Evolutionary conservation across 2,329 filamentous ascomycete species (phyloP), one percentile per base, ranked within the genome.

Genomic region (Aspergillus sojae): DNA sequence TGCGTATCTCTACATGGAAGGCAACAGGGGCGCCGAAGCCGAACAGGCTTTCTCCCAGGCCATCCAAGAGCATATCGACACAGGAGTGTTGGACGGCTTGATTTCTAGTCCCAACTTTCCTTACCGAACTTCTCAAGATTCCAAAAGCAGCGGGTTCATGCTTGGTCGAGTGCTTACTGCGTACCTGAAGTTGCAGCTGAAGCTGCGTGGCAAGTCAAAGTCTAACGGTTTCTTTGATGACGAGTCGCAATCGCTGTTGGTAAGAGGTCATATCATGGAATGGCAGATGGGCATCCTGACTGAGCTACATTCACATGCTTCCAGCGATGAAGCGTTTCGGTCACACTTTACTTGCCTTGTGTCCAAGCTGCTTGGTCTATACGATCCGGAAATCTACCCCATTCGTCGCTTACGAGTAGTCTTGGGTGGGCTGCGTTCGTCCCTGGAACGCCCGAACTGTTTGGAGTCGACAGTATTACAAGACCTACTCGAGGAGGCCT

Each of bases 1-100:
- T 26, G 81, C 77, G 2, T 71, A 76, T 58, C 70, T 80, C 2
- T 80, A 79, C 63, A 60, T 79, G 21, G 78, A 81, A 52, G 69
- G 71, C n/a, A 73, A 74, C 45, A 72, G 79, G 59, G 69, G 65
- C 28, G 63, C 63, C 28, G 77, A 78, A 58, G 77, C 81, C 0
- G 72, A 74, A 23, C 64, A 73, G 34, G 73, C 76, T 9, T 81
- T 82, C 46, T 67, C 68, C 43, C 74, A 77, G 48, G 78, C 81
- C 5, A 77, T 83, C 43, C 67, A 71, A 26, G 77, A 79, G 57
- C 77, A 82, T 65, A 74, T 82, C 36, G 68, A 75, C 5, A 67
- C 73, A 23, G 81, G 77, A 3, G 66, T 71, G 21, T 65, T 83
- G 60, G 66, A 73, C 7, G 66, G 76, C 41, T 69, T 77, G 14